Evolutionary conservation across 768 basidiomycete species (phyloP), one percentile per base, ranked within the genome.

Genomic region (Rhodocollybia butyracea): DNA sequence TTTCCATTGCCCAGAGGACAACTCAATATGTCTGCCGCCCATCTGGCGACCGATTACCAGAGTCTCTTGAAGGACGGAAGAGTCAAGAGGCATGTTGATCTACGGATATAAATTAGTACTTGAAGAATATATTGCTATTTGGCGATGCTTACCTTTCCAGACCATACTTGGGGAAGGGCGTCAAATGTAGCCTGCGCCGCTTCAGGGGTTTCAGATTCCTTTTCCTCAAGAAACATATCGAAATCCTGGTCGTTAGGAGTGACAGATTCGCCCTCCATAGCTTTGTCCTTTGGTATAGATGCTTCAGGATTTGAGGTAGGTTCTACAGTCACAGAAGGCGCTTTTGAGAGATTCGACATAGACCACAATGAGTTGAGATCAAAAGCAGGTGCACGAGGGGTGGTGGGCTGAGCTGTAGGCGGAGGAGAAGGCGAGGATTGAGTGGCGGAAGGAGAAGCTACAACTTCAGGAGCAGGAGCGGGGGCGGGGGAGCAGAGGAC

Each of bases 61-160:
- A 8, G 83, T 84, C 64, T 85, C 81, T 69, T 86, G 86, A 29
- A 80, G 85, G 40, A 83, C 76, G 22, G 77, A 78, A 17, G 89
- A 84, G 60, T 92, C 90, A 41, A 89, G 67, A 17, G 91, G 91
- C 88, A 94, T 91, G 50, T 76, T 79, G 56, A 93, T 76, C 91
- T 93, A 59, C 24, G 59, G 38, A 17, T 27, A 40, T 32, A 46
- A 52, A 24, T 56, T 22, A 59, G 31, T 21, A 21, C 53, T 21
- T 47, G 54, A 42, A 46, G 29, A 31, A 36, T 19, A 21, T 17
- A 45, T 34, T 24, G 34, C 46, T 29, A 32, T 47, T 34, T 24
- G 47, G 34, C 43, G 46, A 51, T 12, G 66, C 79, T 63, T 64
- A 91, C 91, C 70, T 83, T 88, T 58, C 91, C 91, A 5, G 67